Percentiles rank a stretch among this genome's conserved stretches.
These are phyloP conservation scores for Blastomyces percursus DNA, from an alignment of 2,329 filamentous ascomycete genomes.

Conservation along the genomic window DNA sequence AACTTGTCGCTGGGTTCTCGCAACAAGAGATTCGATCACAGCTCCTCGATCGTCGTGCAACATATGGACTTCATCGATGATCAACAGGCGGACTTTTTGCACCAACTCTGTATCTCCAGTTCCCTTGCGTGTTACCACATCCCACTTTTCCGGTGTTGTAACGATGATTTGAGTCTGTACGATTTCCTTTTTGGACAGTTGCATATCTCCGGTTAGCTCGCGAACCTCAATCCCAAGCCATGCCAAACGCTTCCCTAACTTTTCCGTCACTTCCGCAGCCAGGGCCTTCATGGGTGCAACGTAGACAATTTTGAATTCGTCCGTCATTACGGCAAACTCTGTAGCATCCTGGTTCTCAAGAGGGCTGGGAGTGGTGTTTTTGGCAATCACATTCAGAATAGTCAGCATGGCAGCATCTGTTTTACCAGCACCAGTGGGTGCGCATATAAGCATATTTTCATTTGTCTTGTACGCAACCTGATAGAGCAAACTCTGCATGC, in stretches of 20 bases:
- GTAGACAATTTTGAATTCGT: constrained; percentile 97
- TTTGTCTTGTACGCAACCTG: constrained; percentile 90
- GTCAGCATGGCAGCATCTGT: constrained; percentile 97
- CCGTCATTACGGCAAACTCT: constrained; percentile 69
- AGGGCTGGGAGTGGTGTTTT: constrained; percentile 72
- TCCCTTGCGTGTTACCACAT: constrained; percentile 92
- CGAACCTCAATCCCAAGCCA: constrained; percentile 90
- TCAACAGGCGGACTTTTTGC: constrained; percentile 88
- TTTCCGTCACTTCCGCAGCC: constrained; percentile 90
- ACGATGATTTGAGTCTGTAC: constrained; percentile 95
- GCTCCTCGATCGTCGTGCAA: constrained; percentile 95
- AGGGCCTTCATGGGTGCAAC: constrained; percentile 98
- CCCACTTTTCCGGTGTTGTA: constrained; percentile 98
- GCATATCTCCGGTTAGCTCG: constrained; percentile 97
- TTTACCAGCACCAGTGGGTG: constrained; percentile 95
- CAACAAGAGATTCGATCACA: constrained; percentile 90
- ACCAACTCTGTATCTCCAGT: constrained; percentile 96
- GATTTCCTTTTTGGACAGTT: constrained; percentile 92
- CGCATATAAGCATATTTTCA: constrained; percentile 98
- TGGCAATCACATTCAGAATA: constrained; percentile 78
- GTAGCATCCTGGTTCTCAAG: constrained; percentile 59
- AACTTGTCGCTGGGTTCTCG: constrained; percentile 87
- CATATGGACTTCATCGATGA: constrained; percentile 99
- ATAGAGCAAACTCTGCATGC: constrained; percentile 96
- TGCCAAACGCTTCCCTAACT: constrained; percentile 77